A percentile compares a stretch with the other conserved stretches of the same genome.
phyloP scores from a whole-genome alignment of 495 filamentous ascomycete genomes.

The Xylaria intraflava region DNA sequence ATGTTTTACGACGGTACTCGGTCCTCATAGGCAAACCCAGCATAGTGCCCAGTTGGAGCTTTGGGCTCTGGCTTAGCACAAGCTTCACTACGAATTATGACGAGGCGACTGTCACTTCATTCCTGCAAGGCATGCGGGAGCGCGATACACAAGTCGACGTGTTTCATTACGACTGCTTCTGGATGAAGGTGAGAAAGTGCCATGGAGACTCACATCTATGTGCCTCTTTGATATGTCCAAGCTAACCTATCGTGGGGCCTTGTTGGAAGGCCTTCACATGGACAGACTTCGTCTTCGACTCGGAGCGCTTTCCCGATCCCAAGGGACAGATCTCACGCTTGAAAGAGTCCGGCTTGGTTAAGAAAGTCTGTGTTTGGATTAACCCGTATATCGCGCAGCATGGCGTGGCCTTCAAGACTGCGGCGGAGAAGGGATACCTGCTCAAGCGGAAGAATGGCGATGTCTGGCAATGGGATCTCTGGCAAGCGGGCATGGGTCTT shows the following conservation, averaged over 20 bases:
- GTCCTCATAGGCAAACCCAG: constrained; percentile 54
- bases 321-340: constrained; percentile 54
- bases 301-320: constrained; percentile 62
- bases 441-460: constrained; percentile 63
- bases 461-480: constrained; percentile 67
- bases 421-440: constrained; percentile 60
- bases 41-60: constrained; percentile 61
- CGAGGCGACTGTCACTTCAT: constrained; percentile 58
- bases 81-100: constrained; percentile 67
- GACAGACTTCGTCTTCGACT: constrained; percentile 67
- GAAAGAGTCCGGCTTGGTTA: constrained; percentile 48
- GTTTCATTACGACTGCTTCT: constrained; percentile 69
- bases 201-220: background rate
- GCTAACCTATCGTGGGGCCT: constrained; percentile 1
- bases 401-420: constrained; percentile 56
- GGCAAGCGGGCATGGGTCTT: constrained; percentile 69
- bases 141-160: constrained; percentile 60
- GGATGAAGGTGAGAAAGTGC: constrained; percentile 33
- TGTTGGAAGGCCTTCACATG: constrained; percentile 53
- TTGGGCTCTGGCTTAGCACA: constrained; percentile 65
- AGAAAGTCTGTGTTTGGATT: constrained; percentile 65
- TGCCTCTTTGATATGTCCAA: background rate
- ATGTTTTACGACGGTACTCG: constrained; percentile 57
- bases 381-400: constrained; percentile 67
- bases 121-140: constrained; percentile 61